phyloP scores from a whole-genome alignment of 257 asterid species.

The Fraxinus anomala region DNA sequence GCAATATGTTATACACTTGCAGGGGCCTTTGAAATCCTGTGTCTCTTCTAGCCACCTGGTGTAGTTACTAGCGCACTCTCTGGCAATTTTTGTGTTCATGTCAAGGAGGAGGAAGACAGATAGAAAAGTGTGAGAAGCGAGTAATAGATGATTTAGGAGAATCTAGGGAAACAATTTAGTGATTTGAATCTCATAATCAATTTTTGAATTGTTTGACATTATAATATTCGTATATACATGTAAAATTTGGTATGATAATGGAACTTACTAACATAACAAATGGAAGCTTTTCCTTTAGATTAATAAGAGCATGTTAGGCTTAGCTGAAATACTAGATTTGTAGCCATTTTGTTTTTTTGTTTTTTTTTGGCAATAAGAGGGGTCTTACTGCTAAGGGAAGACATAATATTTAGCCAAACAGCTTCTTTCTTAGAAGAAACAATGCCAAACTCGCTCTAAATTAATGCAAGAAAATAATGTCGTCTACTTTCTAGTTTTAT shows the following conservation, averaged over 20 bases:
- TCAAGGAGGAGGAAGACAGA: not conserved
- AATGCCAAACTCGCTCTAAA: not conserved
- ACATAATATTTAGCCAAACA: too few species aligned
- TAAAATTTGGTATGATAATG: not conserved
- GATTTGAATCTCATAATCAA: not conserved
- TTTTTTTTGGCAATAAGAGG: too few species aligned
- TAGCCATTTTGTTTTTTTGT: not conserved
- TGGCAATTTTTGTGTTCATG: slow-evolving; percentile 10
- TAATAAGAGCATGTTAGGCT: not conserved
- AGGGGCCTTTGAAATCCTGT: slow-evolving; percentile 13
- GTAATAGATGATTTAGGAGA: not conserved
- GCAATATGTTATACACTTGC: not conserved
- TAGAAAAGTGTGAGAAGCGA: not conserved
- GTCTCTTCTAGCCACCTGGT: not conserved
- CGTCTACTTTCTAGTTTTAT: not conserved
- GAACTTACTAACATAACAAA: not conserved
- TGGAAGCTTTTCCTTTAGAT: not conserved
- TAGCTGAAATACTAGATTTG: not conserved
- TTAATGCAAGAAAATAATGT: not conserved
- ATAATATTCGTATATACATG: not conserved
- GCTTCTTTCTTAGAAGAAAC: not conserved
- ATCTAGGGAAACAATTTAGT: not conserved
- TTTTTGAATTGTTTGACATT: not conserved
- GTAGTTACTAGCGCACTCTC: not conserved
- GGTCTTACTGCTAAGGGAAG: too few species aligned